Percentiles rank a stretch among this genome's conserved stretches.
phyloP scores from a whole-genome alignment of 345 rosid genomes.

The Pistacia vera region DNA sequence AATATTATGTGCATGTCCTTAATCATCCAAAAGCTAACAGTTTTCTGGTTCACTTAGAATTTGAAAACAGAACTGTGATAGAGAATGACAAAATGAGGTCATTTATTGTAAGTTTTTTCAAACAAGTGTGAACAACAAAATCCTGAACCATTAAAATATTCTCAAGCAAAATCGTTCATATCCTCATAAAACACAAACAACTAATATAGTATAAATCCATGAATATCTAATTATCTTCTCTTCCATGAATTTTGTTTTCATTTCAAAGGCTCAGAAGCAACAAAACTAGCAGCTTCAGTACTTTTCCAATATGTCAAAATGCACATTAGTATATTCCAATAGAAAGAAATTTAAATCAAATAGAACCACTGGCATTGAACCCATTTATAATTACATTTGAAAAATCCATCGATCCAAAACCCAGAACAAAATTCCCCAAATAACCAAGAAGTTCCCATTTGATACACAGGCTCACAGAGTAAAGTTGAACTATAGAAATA shows the following conservation, averaged over 20 bases:
- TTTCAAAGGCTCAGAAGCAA: background rate
- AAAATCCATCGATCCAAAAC: background rate
- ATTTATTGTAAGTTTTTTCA: background rate
- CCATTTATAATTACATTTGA: background rate
- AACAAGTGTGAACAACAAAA: background rate
- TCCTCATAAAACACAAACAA: background rate
- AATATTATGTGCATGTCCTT: background rate
- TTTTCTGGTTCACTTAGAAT: background rate
- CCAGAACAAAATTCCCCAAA: background rate
- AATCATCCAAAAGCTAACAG: background rate
- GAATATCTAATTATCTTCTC: background rate
- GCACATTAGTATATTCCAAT: background rate
- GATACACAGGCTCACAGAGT: background rate
- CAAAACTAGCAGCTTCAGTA: background rate
- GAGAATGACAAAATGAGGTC: background rate
- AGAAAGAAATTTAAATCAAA: background rate
- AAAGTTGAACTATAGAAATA: background rate
- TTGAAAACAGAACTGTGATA: background rate
- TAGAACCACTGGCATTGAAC: slow-evolving; percentile 1
- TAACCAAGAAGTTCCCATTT: background rate
- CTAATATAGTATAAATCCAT: background rate
- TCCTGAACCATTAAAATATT: background rate
- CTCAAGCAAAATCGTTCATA: background rate
- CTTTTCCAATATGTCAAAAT: background rate
- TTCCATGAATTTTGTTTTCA: background rate